Base-by-base conservation (phyloP, 352 stramenopile species). In the Aphanomyces euteiches region DNA sequence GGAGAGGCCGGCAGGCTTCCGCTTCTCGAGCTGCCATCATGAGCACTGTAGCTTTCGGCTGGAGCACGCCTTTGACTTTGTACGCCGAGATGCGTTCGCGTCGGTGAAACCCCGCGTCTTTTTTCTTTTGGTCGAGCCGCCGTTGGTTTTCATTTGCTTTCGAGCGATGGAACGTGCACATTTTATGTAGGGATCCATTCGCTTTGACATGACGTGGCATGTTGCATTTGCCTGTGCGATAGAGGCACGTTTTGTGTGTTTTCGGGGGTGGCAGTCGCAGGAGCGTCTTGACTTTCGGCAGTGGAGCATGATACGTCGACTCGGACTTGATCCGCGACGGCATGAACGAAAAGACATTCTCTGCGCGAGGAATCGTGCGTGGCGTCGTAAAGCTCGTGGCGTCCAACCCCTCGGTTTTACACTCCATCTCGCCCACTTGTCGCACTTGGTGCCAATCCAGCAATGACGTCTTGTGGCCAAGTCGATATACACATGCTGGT, bases 91-190 rank as follows among this genome's bases (percentile, higher is more conserved):
- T 70, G 54, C 64, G 64, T 34, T 70, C 64, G 19, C 64, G 64
- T 38, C 64, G 64, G 38, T 70, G 64, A n/a, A 70, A 70, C 2
- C 64, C 64, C 8, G 64, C 64, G 28, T 70, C 64, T 34, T 70
- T 70, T 39, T 70, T 70, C 64, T 70, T 70, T 43, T 63, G 64
- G 47, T 70, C 64, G 3, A 70, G 41, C 7, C 64, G 64, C 5
- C 64, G 64, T 34, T 70, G 64, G 54, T 70, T 70, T 36, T 70
- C 64, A 34, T 70, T 70, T 17, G 64, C 64, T 34, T 70, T 70
- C 21, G 64, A 47, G 41, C 64, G 13, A 34, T 70, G 64, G 41
- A 56, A 70, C 54, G 64, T 70, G 47, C 64, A 70, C 64, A 70
- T 56, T 21, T 70, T 70, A 43, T 70, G 64, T 6, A 70, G 34